A percentile compares a stretch with the other conserved stretches of the same genome.
These are phyloP conservation scores for Talaromyces atroroseus DNA, from an alignment of 2,329 filamentous ascomycete species.

Conservation along the genomic window DNA sequence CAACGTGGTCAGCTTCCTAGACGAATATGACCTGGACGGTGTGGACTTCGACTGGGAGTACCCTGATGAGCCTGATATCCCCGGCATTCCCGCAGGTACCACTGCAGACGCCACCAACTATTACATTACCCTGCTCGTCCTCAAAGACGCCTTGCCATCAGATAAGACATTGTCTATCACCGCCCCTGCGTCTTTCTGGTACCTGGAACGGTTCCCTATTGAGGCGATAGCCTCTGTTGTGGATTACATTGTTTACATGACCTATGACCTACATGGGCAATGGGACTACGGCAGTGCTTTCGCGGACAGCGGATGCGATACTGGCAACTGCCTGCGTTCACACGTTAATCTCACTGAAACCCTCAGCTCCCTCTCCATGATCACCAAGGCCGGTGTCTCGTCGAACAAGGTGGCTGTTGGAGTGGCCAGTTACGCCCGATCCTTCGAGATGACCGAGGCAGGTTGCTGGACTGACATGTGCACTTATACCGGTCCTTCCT, in stretches of 20 bases:
- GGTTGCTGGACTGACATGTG: conserved; percentile 20
- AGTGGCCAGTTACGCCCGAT: conserved; percentile 32
- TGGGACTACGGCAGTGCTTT: conserved; percentile 23
- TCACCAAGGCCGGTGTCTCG: conserved; percentile 6
- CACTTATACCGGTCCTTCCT: background rate
- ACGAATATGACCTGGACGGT: conserved; percentile 29
- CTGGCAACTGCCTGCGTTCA: conserved; percentile 1
- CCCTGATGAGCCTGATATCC: conserved; percentile 9
- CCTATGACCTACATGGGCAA: conserved; percentile 30
- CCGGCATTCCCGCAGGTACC: background rate
- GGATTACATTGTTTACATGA: conserved; percentile 35
- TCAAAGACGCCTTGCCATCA: background rate
- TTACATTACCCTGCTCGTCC: background rate
- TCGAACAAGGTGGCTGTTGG: conserved; percentile 27
- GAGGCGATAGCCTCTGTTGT: conserved; percentile 19
- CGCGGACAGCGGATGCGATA: background rate
- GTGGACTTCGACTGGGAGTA: conserved; percentile 21
- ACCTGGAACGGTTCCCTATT: conserved; percentile 25
- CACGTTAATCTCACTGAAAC: conserved; percentile 7
- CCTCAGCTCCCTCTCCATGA: conserved; percentile 2
- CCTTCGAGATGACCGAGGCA: conserved; percentile 28
- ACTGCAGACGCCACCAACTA: conserved; percentile 7
- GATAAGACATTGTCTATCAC: background rate
- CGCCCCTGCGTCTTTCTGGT: conserved; percentile 20
- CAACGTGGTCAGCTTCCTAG: conserved; percentile 37